Percentiles rank a stretch among this genome's conserved stretches.
Conservation (phyloP, 257 asterid species). For the Nyctanthes arbortristis region DNA sequence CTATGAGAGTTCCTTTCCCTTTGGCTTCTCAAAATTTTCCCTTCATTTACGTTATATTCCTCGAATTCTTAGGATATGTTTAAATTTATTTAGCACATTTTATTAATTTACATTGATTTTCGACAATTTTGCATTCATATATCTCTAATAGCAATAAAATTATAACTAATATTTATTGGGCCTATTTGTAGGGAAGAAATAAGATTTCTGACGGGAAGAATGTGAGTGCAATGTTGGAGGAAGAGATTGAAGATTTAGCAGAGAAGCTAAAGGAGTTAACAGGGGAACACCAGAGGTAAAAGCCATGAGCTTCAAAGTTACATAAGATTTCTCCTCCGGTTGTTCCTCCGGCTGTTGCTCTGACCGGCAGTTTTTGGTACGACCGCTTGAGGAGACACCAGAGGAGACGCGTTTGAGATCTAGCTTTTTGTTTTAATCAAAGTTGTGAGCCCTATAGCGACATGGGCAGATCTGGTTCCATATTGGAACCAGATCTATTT, state of each 20-base stretch:
- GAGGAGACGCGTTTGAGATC: too few species aligned
- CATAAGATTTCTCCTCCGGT: too few species aligned
- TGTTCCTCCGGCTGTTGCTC: too few species aligned
- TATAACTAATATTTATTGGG: background rate
- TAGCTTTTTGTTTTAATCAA: too few species aligned
- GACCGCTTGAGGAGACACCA: too few species aligned
- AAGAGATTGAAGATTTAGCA: conserved; percentile 67
- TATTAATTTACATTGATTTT: background rate
- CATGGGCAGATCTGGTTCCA: too few species aligned
- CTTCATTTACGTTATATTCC: background rate
- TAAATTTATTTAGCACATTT: background rate
- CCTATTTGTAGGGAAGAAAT: conserved; percentile 50
- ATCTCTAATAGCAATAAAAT: background rate
- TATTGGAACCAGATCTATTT: too few species aligned
- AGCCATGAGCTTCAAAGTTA: conserved; percentile 33
- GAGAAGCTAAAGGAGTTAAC: conserved; percentile 55
- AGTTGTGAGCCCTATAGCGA: too few species aligned
- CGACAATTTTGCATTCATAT: background rate
- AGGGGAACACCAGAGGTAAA: conserved; percentile 37
- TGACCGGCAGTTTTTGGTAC: too few species aligned
- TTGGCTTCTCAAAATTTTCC: background rate
- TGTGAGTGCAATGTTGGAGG: conserved; percentile 48
- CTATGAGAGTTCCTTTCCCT: conserved; percentile 48
- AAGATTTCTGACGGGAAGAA: conserved; percentile 62
- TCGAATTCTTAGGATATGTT: background rate